phyloP scores from a whole-genome alignment of 495 filamentous ascomycete species.

The Podospora sp. region DNA sequence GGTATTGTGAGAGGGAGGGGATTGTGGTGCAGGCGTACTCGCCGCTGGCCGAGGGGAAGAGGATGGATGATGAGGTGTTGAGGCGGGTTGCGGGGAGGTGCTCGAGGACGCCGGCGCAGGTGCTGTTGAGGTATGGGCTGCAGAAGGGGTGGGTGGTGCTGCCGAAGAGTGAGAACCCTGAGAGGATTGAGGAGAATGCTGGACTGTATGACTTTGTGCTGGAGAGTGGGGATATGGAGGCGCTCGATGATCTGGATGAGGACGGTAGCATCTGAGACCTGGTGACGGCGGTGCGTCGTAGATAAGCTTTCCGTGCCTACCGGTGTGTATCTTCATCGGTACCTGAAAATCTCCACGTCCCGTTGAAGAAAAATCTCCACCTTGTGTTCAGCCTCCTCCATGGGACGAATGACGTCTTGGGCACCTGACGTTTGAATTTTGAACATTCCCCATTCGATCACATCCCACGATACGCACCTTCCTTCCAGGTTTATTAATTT shows the following conservation, averaged over 20 bases:
- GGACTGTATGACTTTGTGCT: constrained; percentile 81
- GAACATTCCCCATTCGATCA: too few species aligned
- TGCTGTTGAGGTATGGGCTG: constrained; percentile 80
- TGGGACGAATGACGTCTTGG: too few species aligned
- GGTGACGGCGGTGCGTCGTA: too few species aligned
- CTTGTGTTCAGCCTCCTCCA: too few species aligned
- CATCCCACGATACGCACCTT: too few species aligned
- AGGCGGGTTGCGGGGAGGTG: constrained; percentile 63
- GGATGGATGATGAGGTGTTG: constrained; percentile 66
- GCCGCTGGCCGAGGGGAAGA: constrained; percentile 67
- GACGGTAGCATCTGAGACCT: not conserved
- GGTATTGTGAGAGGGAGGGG: constrained; percentile 68
- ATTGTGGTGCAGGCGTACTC: constrained; percentile 78
- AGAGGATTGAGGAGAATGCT: constrained; percentile 72
- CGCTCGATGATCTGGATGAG: constrained; percentile 39
- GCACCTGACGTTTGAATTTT: too few species aligned
- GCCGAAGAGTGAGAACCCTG: constrained; percentile 69
- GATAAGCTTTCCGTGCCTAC: too few species aligned
- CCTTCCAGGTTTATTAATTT: too few species aligned
- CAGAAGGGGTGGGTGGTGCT: constrained; percentile 75
- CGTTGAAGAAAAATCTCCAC: too few species aligned
- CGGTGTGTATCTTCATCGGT: too few species aligned
- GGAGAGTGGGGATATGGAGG: constrained; percentile 56
- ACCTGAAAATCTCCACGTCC: too few species aligned
- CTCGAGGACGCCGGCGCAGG: constrained; percentile 71